Conservation (phyloP, 495 filamentous ascomycete genomes). For the Rostrohypoxylon terebratum region DNA sequence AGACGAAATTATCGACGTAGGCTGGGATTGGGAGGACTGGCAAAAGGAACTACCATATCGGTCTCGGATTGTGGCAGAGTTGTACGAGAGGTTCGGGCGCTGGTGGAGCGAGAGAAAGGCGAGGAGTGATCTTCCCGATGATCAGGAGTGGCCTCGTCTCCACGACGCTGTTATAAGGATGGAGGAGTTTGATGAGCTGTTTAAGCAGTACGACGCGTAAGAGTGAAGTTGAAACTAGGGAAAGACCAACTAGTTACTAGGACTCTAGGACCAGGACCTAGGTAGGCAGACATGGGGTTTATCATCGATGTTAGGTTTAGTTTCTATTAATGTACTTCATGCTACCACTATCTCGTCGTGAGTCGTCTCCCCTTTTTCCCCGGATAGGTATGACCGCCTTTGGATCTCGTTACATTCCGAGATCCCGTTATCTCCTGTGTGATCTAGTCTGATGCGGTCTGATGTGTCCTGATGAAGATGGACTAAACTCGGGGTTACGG, state of each 20-base stretch:
- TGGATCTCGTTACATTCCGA: background rate
- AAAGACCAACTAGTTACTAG: too few species aligned
- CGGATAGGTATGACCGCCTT: conserved; percentile 3
- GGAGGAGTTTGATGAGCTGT: conserved; percentile 55
- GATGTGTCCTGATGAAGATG: background rate
- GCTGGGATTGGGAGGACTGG: conserved; percentile 58
- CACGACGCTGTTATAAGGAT: conserved; percentile 42
- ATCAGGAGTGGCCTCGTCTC: conserved; percentile 42
- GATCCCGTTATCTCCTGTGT: conserved; percentile 5
- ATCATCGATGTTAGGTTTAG: background rate
- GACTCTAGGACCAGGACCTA: too few species aligned
- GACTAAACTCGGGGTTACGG: conserved; percentile 4
- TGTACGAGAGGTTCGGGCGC: conserved; percentile 63
- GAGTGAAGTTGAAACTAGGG: background rate
- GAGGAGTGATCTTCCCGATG: conserved; percentile 31
- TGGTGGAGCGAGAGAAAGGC: conserved; percentile 38
- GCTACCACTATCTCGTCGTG: background rate
- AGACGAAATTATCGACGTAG: conserved; percentile 56
- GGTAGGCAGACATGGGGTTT: background rate
- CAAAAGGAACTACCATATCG: conserved; percentile 52
- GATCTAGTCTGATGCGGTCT: background rate
- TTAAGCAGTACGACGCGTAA: conserved; percentile 55
- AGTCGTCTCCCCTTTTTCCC: background rate
- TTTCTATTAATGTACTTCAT: conserved; percentile 8
- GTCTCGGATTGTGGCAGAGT: conserved; percentile 57